These are phyloP conservation scores for Gonapodya sp. DNA, from an alignment of 192 early-diverging fungal genomes.

Conservation along the genomic window DNA sequence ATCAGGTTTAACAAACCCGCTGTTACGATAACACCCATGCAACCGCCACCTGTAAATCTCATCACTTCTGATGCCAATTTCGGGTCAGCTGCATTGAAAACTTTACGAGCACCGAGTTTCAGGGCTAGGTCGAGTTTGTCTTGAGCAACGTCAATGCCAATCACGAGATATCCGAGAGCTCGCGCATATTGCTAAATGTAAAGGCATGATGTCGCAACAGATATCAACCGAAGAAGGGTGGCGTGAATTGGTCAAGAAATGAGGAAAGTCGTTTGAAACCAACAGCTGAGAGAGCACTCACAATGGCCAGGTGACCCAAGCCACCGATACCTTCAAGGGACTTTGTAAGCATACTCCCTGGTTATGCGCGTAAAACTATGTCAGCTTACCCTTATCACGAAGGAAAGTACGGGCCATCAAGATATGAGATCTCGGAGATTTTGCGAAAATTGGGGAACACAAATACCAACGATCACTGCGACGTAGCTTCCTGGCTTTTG, in stretches of 20 bases:
- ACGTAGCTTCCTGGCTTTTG: background rate
- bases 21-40: background rate
- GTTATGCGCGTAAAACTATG: no score
- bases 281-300: background rate
- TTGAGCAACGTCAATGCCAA: conserved; percentile 1
- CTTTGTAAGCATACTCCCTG: no score
- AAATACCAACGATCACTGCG: conserved; percentile 2
- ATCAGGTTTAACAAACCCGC: background rate
- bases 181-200: background rate
- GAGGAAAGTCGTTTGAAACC: no score
- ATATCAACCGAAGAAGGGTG: background rate
- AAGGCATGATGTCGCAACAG: background rate
- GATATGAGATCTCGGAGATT: background rate
- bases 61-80: conserved; percentile 2
- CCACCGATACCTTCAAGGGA: conserved; percentile 4
- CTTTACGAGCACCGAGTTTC: background rate
- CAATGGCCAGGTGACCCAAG: conserved; percentile 7
- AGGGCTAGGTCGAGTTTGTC: background rate
- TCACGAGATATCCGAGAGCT: background rate
- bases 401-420: no score
- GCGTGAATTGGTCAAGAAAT: no score
- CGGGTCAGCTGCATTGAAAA: background rate
- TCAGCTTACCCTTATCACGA: no score
- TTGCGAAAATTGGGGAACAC: background rate
- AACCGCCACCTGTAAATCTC: background rate